Base-by-base conservation (phyloP, 495 filamentous ascomycete genomes). In the Hypoxylon trugodes region DNA sequence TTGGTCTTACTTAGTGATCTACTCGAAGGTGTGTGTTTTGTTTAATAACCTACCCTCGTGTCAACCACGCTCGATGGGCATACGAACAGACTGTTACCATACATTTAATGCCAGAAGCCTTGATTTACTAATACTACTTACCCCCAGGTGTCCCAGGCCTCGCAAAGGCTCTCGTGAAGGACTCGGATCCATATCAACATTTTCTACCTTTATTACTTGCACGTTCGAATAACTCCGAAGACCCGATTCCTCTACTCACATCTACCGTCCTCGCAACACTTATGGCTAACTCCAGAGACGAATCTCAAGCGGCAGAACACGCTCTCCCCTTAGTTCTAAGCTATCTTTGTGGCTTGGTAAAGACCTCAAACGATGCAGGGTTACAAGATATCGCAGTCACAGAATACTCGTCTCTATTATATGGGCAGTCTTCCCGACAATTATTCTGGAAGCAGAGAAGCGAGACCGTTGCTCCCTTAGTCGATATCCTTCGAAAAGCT, bases 341-440 rank as follows among this genome's bases (percentile, higher is more conserved):
- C 69, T 97, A 96, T 76, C 85, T 98, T 33, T 88, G 91, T n/a
- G 84, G 84, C 33, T 79, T 92, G 38, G 87, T 90, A 49, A 90
- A 91, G 76, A 91, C 86, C 70, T 82, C 90, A 45, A 93, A 92
- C 69, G 79, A 81, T 60, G 90, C 90, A 53, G 92, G 91, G 15
- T 82, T 97, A 16, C 95, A 98, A 74, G 96, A 99, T 69, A 96
- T 97, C 73, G 94, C 92, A 4, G 92, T 98, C 7, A 89, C 93
- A 72, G 86, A 91, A 72, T 95, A 96, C 76, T 96, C 96, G 26
- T 84, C 89, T 2, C 79, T 98, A n/a, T 77, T 98, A 15, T 87
- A 92, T 42, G 91, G 85, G 21, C 84, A 79, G 50, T 86, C 83
- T 48, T 83, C 92, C n/a, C 82, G 95, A 47, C 82, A 87, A 59